phyloP scores from a whole-genome alignment of 495 filamentous ascomycete genomes.

The Physcia stellaris region DNA sequence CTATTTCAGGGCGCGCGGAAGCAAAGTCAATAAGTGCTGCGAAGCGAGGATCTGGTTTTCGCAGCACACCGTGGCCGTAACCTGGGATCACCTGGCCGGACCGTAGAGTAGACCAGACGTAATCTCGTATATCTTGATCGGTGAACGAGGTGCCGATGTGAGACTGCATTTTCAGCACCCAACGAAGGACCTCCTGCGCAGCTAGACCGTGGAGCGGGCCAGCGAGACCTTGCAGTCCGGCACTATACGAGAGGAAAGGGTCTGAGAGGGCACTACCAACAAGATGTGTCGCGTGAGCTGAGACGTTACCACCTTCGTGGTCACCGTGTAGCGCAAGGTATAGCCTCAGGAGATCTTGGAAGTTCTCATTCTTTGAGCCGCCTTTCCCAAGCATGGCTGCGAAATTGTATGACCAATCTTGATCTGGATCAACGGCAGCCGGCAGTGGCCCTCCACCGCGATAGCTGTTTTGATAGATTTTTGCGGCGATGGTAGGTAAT shows the following conservation, averaged over 20 bases:
- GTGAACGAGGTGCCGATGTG: slow-evolving; percentile 65
- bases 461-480: slow-evolving; percentile 90
- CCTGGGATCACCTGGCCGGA: slow-evolving; percentile 91
- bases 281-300: slow-evolving; percentile 91
- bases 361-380: slow-evolving; percentile 72
- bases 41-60: slow-evolving; percentile 94
- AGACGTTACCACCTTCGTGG: slow-evolving; percentile 97
- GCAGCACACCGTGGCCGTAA: slow-evolving; percentile 95
- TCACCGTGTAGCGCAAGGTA: slow-evolving; percentile 96
- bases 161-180: slow-evolving; percentile 88
- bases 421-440: slow-evolving; percentile 59
- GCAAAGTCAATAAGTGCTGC: slow-evolving; percentile 96
- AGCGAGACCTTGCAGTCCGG: slow-evolving; percentile 87
- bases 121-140: slow-evolving; percentile 65
- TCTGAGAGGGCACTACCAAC: slow-evolving; percentile 93
- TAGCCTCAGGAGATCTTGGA: slow-evolving; percentile 85
- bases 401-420: slow-evolving; percentile 98
- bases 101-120: slow-evolving; percentile 86
- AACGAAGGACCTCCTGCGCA: slow-evolving; percentile 93
- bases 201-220: slow-evolving; percentile 86
- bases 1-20: slow-evolving; percentile 66
- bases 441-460: slow-evolving; percentile 62
- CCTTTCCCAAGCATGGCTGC: slow-evolving; percentile 91
- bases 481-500: slow-evolving; percentile 89
- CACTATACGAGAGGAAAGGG: slow-evolving; percentile 90